Conservation (phyloP, 148 eudicot genomes). For the Fallopia convolvulus region DNA sequence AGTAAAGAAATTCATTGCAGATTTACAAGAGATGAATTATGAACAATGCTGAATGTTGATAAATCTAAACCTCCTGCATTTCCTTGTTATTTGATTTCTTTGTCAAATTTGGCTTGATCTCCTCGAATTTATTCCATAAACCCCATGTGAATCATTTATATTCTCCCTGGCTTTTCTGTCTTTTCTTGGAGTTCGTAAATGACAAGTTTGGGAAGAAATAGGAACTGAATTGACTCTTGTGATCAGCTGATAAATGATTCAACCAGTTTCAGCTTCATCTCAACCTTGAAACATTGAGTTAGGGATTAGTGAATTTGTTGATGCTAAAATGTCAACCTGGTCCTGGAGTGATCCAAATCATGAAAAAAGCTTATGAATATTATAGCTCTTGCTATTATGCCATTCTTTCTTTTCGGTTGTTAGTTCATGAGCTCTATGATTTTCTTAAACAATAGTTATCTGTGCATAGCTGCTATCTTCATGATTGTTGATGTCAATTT, state of each 20-base stretch:
- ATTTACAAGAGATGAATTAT: background rate
- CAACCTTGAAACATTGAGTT: background rate
- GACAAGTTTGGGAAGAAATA: too few relatives aligned
- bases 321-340: background rate
- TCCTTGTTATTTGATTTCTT: background rate
- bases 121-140: too few relatives aligned
- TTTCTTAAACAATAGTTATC: background rate
- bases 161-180: too few relatives aligned
- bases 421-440: background rate
- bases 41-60: background rate
- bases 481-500: background rate
- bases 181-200: too few relatives aligned
- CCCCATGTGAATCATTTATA: too few relatives aligned
- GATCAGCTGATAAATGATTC: too few relatives aligned
- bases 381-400: background rate
- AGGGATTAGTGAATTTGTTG: background rate
- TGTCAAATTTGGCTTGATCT: background rate
- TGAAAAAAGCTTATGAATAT: background rate
- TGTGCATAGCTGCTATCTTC: background rate
- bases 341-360: background rate
- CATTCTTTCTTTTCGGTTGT: background rate
- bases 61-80: too few relatives aligned
- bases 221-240: too few relatives aligned
- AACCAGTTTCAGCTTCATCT: background rate
- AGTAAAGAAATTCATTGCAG: background rate